Evolutionary conservation across 176 grass and related monocot genomes (phyloP), one percentile per base, ranked within the genome.

Genomic region (Zoysia japonica): DNA sequence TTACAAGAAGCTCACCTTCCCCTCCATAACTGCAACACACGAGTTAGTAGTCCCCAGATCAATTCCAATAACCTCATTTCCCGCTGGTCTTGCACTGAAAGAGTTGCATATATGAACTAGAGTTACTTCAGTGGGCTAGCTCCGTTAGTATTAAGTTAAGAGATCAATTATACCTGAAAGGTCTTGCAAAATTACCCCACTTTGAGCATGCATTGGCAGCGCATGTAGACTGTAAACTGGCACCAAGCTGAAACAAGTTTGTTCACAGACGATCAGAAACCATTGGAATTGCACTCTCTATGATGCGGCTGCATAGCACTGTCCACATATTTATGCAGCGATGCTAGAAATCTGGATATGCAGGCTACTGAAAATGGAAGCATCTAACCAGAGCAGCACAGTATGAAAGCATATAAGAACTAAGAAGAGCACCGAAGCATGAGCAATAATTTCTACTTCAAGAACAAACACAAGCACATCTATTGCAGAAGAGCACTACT

Each of bases 21-120:
- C 75, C 75, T 78, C 75, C 75, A 78, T 78, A 78, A 78, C 35
- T 49, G 75, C 37, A 37, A 78, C 75, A 77, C 75, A 78, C 1
- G 75, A 78, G 46, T 78, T 78, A 17, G 75, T 78, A 5, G 75
- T 78, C 48, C 75, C 75, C 61, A 65, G 19, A 78, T 78, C 75
- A 65, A 78, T 78, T 40, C 75, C 75, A 65, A 78, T 78, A 50
- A 65, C 35, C 35, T 78, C 75, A 51, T 65, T 65, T 12, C 61
- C 75, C 10, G 60, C 61, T 65, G 75, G 35, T 51, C 17, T 65
- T 50, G 75, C 75, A 65, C 75, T 78, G 75, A 78, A 65, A 36
- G 8, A 64, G 2, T 51, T 41, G 48, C 45, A 65, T 3, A 50
- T 11, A 77, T 17, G 4, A 49, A 39, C 49, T 64, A 64, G 28